Evolutionary conservation across 106 monocot genomes (phyloP).

Genomic region (Vanilla planifolia): DNA sequence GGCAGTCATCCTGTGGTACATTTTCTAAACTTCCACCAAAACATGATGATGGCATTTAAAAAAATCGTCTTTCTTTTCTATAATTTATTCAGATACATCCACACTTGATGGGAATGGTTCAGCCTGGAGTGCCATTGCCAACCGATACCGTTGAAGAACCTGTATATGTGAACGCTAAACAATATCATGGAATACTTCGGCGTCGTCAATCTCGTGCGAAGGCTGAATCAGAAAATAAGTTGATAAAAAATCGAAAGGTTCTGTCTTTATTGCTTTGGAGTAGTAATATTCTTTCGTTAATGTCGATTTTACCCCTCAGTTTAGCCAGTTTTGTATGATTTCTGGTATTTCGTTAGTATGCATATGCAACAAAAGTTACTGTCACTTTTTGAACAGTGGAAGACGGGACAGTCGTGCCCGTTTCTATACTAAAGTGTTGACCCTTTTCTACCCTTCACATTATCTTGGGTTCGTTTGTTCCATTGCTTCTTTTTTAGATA

Average conservation of each 20-base stretch:
- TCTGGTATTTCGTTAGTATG: no score
- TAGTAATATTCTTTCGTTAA: no score
- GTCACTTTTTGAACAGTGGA: no score
- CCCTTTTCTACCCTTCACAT: no score
- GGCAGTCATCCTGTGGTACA: conserved; percentile 39
- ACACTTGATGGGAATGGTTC: conserved; percentile 35
- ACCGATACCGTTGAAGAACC: conserved; percentile 56
- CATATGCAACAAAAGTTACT: no score
- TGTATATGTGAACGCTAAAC: conserved; percentile 61
- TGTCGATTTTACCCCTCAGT: no score
- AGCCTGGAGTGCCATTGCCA: conserved; percentile 44
- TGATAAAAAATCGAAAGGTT: conserved; percentile 57
- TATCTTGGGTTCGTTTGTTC: no score
- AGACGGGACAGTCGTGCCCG: no score
- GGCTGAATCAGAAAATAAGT: conserved; percentile 61
- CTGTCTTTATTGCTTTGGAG: background rate
- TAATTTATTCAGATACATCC: conserved; percentile 35
- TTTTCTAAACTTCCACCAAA: background rate
- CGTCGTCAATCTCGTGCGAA: conserved; percentile 62
- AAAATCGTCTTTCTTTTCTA: background rate
- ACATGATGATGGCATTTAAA: background rate
- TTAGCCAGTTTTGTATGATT: no score
- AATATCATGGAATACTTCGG: conserved; percentile 59
- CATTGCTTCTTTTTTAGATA: no score
- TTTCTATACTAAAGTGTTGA: no score